Evolutionary conservation across 495 filamentous ascomycete genomes (phyloP).

Genomic region (Neurospora pannonica): DNA sequence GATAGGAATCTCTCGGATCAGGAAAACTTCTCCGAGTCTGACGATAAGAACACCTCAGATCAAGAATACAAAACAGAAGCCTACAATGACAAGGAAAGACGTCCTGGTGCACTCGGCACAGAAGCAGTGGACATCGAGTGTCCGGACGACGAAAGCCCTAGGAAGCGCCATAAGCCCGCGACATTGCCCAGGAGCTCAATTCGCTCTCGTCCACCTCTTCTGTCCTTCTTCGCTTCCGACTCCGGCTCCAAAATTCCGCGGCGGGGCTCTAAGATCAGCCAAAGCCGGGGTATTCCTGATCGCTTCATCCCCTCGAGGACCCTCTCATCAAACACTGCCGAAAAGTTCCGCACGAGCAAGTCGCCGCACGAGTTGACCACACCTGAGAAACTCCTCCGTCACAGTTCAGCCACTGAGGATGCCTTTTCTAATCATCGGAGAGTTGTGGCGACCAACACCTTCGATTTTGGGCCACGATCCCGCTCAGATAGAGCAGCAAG

Average conservation of each 20-base stretch:
- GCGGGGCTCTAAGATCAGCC: slow-evolving; percentile 8
- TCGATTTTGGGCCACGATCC: slow-evolving; percentile 14
- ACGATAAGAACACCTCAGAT: slow-evolving; percentile 20
- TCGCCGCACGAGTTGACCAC: slow-evolving; percentile 47
- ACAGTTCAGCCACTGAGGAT: slow-evolving; percentile 48
- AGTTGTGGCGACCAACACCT: slow-evolving; percentile 25
- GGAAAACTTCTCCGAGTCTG: slow-evolving; percentile 11
- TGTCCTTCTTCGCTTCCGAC: slow-evolving; percentile 10
- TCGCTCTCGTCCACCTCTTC: slow-evolving; percentile 10
- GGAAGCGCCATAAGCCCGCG: slow-evolving; percentile 5
- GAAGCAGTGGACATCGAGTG: not conserved
- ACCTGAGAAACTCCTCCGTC: slow-evolving; percentile 52
- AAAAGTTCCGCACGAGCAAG: slow-evolving; percentile 59
- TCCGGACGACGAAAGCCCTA: not conserved
- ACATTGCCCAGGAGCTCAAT: slow-evolving; percentile 11
- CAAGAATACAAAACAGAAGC: slow-evolving; percentile 10
- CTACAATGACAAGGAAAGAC: slow-evolving; percentile 6
- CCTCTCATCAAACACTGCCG: slow-evolving; percentile 27
- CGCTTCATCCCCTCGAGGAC: slow-evolving; percentile 58
- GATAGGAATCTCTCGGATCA: slow-evolving; percentile 19
- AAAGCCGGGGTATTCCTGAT: slow-evolving; percentile 39
- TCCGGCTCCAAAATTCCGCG: slow-evolving; percentile 3
- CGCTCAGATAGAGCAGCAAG: slow-evolving; percentile 24
- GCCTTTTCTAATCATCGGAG: slow-evolving; percentile 50
- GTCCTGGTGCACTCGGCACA: not conserved